Base-by-base conservation (phyloP, 352 stramenopile genomes). In the Pythium insidiosum region DNA sequence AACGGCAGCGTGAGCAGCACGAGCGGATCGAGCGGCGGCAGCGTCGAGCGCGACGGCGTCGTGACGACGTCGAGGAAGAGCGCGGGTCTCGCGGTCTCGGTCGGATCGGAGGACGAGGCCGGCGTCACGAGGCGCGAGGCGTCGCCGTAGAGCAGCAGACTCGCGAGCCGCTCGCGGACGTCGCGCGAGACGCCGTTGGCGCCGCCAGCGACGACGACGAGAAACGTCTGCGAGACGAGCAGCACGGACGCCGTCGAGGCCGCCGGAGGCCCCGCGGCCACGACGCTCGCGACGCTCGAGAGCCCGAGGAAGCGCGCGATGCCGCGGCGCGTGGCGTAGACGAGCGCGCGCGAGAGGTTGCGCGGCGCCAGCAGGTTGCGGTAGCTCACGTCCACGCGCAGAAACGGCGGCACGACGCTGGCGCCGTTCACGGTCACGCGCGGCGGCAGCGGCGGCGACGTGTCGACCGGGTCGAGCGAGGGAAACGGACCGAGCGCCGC, bases 51-150 rank as follows among this genome's bases (percentile, higher is more conserved):
- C 48, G 18, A 12, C 4, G 35, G 52, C 23, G 46, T 48, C 38
- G 48, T 57, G 3, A 73, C 60, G 20, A 56, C 70, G 36, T 84
- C 71, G 15, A 84, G 45, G 43, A 84, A 76, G 51, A 73, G 70
- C 18, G 58, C 40, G 7, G 67, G 48, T 6, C 49, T 38, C 6
- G 38, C 24, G 24, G 46, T 26, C 15, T 40, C 39, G 31, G 36
- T 33, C 12, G 13, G 47, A 19, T 57, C 53, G 28, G 28, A 9
- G 9, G 34, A 16, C 12, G 35, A 15, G 12, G 58, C 50, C 3
- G 24, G 20, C 6, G 63, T 29, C 20, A 45, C 38, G 10, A 53
- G 44, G 6, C 63, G 63, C 2, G 31, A 46, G 0, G 72, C 57
- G 34, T 84, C 71, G 11, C 71, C 68, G 29, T 65, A 79, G 37